Percentiles rank a stretch among this genome's conserved stretches.
These are phyloP conservation scores for Amoeboaphelidium protococcarum DNA, from an alignment of 371 early-diverging fungal species.

Conservation along the genomic window DNA sequence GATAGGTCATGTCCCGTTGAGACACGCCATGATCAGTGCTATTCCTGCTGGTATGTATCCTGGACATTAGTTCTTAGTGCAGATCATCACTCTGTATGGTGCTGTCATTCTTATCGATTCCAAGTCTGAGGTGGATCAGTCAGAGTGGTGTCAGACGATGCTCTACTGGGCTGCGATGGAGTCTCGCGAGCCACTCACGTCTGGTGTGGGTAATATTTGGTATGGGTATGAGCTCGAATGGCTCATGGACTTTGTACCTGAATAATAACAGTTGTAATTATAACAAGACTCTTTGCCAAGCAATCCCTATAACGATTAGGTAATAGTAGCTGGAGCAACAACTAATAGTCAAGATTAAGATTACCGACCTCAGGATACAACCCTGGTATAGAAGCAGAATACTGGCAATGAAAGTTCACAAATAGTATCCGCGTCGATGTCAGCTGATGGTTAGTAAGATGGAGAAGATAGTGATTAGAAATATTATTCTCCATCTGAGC, in stretches of 20 bases:
- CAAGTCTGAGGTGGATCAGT: conserved; percentile 25
- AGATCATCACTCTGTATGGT: no score
- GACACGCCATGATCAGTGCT: neutral
- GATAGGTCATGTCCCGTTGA: neutral
- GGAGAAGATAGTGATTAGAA: no score
- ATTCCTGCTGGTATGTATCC: no score
- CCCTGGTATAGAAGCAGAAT: neutral
- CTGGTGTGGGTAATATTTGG: conserved; percentile 54
- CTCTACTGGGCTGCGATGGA: conserved; percentile 76
- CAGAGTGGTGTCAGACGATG: conserved; percentile 51
- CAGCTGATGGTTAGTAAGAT: no score
- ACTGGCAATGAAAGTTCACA: no score
- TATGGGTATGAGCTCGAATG: conserved; percentile 28
- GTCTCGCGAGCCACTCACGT: conserved; percentile 54
- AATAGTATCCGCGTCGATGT: no score
- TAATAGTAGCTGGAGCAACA: neutral
- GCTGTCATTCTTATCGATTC: conserved; percentile 60
- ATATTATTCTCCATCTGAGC: no score
- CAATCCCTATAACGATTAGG: neutral
- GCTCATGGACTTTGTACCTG: neutral
- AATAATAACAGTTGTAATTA: neutral
- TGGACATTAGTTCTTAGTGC: no score
- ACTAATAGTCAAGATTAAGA: neutral
- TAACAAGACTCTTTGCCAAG: neutral
- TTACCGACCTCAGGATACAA: neutral